These are phyloP conservation scores for Aspergillus sclerotioniger DNA, from an alignment of 495 filamentous ascomycete genomes.

Conservation along the genomic window DNA sequence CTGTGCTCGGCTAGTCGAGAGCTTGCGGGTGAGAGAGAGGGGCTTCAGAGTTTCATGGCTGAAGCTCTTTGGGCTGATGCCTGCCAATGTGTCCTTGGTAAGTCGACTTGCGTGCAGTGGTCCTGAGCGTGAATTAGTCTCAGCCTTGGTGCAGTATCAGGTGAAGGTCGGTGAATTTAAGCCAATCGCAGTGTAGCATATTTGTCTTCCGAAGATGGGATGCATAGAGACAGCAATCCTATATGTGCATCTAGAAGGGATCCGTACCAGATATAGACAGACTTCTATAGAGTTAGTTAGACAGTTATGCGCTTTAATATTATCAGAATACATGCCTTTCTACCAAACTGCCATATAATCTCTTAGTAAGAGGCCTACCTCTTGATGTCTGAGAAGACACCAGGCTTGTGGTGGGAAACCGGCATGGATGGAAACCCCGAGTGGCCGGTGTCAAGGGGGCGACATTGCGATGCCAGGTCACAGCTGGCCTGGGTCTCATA, in stretches of 20 bases:
- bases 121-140: neutral
- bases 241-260: neutral
- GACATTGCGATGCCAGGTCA: constrained; percentile 11
- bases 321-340: constrained; percentile 16
- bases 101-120: neutral
- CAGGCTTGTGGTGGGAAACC: neutral
- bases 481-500: constrained; percentile 11
- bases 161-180: neutral
- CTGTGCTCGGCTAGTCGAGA: constrained; percentile 23
- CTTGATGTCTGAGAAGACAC: neutral
- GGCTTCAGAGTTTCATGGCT: constrained; percentile 7
- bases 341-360: constrained; percentile 6
- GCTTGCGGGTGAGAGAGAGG: constrained; percentile 14
- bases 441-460: constrained; percentile 3
- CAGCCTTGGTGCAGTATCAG: neutral
- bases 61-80: neutral
- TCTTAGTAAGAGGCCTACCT: neutral
- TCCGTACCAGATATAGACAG: constrained; percentile 10
- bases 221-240: neutral
- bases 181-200: neutral
- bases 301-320: neutral
- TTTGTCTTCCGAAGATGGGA: neutral
- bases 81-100: neutral
- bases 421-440: constrained; percentile 2
- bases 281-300: constrained; percentile 8